Conservation (phyloP, 129 eudicot genomes). For the Flaveria robusta region DNA sequence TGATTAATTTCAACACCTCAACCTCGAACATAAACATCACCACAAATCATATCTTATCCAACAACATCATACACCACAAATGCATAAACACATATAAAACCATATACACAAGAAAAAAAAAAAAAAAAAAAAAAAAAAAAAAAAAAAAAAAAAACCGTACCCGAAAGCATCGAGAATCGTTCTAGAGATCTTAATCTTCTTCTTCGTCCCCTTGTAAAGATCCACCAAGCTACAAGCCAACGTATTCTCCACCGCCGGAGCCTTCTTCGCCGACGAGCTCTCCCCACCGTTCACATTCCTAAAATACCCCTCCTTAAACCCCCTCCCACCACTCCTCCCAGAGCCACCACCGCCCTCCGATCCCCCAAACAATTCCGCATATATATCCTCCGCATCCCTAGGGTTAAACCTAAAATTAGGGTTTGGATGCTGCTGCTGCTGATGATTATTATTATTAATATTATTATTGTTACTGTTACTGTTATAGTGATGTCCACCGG, state of each 20-base stretch:
- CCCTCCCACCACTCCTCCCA: conserved; percentile 34
- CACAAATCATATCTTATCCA: conserved; percentile 7
- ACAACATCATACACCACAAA: conserved; percentile 2
- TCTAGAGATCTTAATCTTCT: conserved; percentile 80
- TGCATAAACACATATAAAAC: neutral
- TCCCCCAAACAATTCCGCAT: conserved; percentile 72
- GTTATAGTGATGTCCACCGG: neutral
- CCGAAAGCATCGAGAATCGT: conserved; percentile 56
- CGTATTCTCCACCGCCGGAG: conserved; percentile 68
- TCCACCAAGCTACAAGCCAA: conserved; percentile 68
- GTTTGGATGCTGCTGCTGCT: conserved; percentile 50
- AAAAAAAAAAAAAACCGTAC: no score
- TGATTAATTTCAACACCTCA: no score
- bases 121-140: no score
- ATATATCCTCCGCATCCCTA: conserved; percentile 86
- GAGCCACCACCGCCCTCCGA: conserved; percentile 33
- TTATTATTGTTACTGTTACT: conserved; percentile 14
- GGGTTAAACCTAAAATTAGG: conserved; percentile 76
- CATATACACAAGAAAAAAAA: neutral
- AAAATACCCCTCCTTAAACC: conserved; percentile 50
- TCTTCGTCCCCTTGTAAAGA: conserved; percentile 69
- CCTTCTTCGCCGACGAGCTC: conserved; percentile 55
- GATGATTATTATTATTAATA: no score
- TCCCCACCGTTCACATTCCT: conserved; percentile 38
- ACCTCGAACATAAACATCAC: no score